phyloP scores from a whole-genome alignment of 2,329 filamentous ascomycete species.

The Pseudogymnoascus sp. region DNA sequence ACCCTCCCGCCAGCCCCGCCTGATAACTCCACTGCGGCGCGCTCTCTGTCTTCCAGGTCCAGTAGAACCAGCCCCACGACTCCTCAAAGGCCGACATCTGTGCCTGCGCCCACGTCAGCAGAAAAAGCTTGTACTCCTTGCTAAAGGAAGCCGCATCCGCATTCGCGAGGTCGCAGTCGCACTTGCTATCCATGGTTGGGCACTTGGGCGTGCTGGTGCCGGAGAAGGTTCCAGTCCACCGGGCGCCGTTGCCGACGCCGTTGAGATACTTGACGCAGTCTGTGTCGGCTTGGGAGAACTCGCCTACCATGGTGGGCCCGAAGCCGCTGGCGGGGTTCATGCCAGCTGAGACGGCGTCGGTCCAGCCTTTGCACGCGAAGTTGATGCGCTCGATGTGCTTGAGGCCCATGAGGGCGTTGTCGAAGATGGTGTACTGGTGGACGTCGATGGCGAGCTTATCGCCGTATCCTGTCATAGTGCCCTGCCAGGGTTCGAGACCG shows the following conservation, averaged over 20 bases:
- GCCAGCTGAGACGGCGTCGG: conserved; percentile 63
- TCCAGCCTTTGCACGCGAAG: conserved; percentile 85
- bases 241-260: conserved; percentile 78
- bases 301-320: conserved; percentile 88
- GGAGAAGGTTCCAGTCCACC: conserved; percentile 84
- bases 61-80: conserved; percentile 98
- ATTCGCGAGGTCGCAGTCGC: conserved; percentile 70
- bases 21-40: conserved; percentile 90
- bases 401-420: conserved; percentile 73
- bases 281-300: conserved; percentile 96
- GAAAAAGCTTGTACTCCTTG: conserved; percentile 70
- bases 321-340: conserved; percentile 72
- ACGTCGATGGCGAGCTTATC: conserved; percentile 78
- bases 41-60: conserved; percentile 91
- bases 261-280: conserved; percentile 85
- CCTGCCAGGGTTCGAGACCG: conserved; percentile 85
- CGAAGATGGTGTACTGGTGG: conserved; percentile 98
- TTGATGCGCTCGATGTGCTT: conserved; percentile 76
- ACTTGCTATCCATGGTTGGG: conserved; percentile 56
- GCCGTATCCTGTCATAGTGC: conserved; percentile 60
- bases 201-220: conserved; percentile 68
- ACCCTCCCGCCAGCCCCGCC: conserved; percentile 66
- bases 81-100: conserved; percentile 94
- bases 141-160: conserved; percentile 63
- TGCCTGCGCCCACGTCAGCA: conserved; percentile 85